These are phyloP conservation scores for Colletotrichum destructivum DNA, from an alignment of 2,329 filamentous ascomycete species.

Conservation along the genomic window DNA sequence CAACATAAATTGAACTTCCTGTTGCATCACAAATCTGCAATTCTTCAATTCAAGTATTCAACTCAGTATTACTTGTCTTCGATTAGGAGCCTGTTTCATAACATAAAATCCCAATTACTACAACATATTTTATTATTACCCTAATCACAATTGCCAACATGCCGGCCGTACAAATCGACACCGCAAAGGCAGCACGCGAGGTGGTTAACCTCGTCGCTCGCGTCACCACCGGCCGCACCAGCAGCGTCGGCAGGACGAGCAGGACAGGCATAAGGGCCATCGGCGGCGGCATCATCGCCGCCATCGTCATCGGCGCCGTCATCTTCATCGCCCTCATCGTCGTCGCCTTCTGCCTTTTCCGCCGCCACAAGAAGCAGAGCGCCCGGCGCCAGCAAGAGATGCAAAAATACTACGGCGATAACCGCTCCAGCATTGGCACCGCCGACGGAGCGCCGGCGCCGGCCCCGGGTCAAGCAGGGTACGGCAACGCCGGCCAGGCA, in stretches of 20 bases:
- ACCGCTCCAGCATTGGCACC: constrained; percentile 33
- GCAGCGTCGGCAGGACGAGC: not conserved
- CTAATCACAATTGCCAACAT: not conserved
- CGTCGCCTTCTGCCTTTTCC: constrained; percentile 9
- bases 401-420: constrained; percentile 35
- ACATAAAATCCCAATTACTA: not conserved
- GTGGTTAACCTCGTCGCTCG: constrained; percentile 4
- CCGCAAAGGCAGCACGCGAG: not conserved
- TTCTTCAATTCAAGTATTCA: no score
- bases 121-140: no score
- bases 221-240: not conserved
- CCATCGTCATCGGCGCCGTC: constrained; percentile 19
- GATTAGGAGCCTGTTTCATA: no score
- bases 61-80: no score
- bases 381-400: constrained; percentile 21
- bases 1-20: no score
- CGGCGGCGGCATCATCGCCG: constrained; percentile 33
- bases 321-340: constrained; percentile 4
- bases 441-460: not conserved
- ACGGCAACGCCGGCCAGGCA: constrained; percentile 6
- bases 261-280: not conserved
- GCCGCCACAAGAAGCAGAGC: constrained; percentile 18
- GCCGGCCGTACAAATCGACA: constrained; percentile 24
- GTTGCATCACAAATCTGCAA: no score
- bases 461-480: not conserved